Evolutionary conservation across 805 yeast species (phyloP), one percentile per base, ranked within the genome.

Genomic region (Saccharomycopsis capsularis): DNA sequence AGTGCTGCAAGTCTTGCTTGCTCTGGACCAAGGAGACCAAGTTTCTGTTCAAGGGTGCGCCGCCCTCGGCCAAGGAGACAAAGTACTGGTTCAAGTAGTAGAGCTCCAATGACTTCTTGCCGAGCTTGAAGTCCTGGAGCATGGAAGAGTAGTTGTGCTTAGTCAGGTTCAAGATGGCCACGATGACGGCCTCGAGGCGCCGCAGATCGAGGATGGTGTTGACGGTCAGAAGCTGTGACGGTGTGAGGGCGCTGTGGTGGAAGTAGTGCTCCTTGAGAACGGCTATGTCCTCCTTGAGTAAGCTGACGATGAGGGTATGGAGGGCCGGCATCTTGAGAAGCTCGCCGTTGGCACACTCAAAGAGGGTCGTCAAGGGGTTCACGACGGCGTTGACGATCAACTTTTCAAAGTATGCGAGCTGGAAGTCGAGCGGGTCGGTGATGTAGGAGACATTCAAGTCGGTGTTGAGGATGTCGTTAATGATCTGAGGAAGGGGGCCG

Each of bases 11-110:
- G 27, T 48, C 51, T 15, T 18, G 23, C 35, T 52, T 52, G 27
- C 47, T 44, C 40, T 49, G 46, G 3, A 52, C 47, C 16, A 52
- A 15, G 15, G 43, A 46, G 5, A 50, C 30, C 21, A 52, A 15
- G 18, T 50, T 13, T 16, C 32, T 46, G 30, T 52, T 52, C 9
- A 13, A 16, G 3, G 46, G 43, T 16, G 51, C 68, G 42, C 71
- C 64, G 50, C 68, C 65, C 27, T 63, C 56, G 1, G 86, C 95
- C 46, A 79, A 64, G 4, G 59, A 61, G 1, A 75, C 81, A 11
- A 90, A 71, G 59, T 79, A 87, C 1, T 97, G 97, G 61, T 90
- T 93, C 51, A 91, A 81, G 61, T 76, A 84, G 52, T 82, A 85
- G 19, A 91, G 76, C 60, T 91, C 99, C 0, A 93, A 85, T 15